Evolutionary conservation across 164 flowering plant species (phyloP).

Genomic region (Annona squamosa): DNA sequence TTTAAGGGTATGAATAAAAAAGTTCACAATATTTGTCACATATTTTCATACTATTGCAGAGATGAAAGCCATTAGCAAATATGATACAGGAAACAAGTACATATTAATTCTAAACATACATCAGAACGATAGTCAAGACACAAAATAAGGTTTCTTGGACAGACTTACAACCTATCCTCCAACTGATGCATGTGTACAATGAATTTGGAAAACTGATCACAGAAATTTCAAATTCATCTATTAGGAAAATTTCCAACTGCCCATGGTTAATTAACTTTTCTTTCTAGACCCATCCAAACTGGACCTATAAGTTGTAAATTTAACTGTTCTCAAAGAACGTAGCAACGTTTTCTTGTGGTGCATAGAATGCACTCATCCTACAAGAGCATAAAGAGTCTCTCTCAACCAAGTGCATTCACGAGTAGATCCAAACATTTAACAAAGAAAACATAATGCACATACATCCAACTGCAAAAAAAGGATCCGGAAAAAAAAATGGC

Average conservation of each 20-base stretch:
- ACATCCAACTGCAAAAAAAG: background rate
- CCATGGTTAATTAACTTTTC: background rate
- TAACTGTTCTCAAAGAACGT: background rate
- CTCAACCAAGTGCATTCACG: background rate
- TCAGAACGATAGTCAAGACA: background rate
- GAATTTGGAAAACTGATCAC: background rate
- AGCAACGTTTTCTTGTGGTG: background rate
- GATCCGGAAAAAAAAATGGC: background rate
- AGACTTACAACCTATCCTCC: background rate
- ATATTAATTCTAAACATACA: background rate
- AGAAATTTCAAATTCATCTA: background rate
- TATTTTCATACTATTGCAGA: background rate
- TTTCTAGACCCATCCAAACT: background rate
- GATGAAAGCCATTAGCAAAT: background rate
- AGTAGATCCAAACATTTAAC: background rate
- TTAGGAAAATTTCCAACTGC: background rate
- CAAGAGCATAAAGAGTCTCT: background rate
- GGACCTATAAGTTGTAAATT: background rate
- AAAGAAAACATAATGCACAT: background rate
- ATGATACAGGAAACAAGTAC: background rate
- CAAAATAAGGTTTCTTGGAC: background rate
- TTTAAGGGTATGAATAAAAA: background rate
- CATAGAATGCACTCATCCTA: background rate
- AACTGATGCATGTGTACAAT: background rate
- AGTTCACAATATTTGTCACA: background rate